A percentile compares a stretch with the other conserved stretches of the same genome.
Evolutionary conservation across 805 yeast genomes (phyloP).

Genomic region (Pichia occidentalis): DNA sequence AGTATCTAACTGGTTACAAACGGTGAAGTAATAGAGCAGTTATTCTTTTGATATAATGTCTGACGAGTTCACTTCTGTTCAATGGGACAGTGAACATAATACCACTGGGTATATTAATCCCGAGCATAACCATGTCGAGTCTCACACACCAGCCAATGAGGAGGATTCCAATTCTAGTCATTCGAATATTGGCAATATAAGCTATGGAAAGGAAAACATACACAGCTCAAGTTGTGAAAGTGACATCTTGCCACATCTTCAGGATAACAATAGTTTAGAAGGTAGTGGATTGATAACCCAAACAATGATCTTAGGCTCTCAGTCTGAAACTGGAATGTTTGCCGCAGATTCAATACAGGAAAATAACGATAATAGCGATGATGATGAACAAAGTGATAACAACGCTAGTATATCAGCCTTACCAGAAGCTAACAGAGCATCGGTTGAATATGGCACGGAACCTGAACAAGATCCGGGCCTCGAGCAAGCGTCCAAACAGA

Average conservation of each 20-base stretch:
- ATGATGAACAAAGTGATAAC: not conserved
- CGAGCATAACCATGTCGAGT: not conserved
- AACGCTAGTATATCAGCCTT: too few species aligned
- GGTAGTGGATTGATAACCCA: slow-evolving; percentile 13
- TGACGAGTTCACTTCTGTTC: slow-evolving; percentile 51
- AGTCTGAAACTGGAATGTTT: not conserved
- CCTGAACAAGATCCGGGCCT: too few species aligned
- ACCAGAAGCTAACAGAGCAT: too few species aligned
- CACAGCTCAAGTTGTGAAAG: too few species aligned
- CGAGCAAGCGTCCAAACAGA: too few species aligned
- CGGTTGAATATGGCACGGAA: too few species aligned
- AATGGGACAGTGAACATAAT: slow-evolving; percentile 38
- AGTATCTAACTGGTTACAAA: not conserved
- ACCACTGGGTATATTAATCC: slow-evolving; percentile 4
- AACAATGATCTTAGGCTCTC: slow-evolving; percentile 10
- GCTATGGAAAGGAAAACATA: too few species aligned
- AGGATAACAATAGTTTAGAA: slow-evolving; percentile 6
- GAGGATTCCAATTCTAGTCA: too few species aligned
- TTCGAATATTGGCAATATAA: too few species aligned
- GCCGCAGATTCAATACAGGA: too few species aligned
- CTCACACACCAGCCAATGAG: too few species aligned
- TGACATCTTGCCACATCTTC: slow-evolving; percentile 3
- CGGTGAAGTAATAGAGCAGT: not conserved
- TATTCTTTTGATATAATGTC: slow-evolving; percentile 16
- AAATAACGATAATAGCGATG: not conserved